A percentile compares a stretch with the other conserved stretches of the same genome.
Evolutionary conservation across 768 basidiomycete genomes (phyloP).

Genomic region (Phaeotremella skinneri): DNA sequence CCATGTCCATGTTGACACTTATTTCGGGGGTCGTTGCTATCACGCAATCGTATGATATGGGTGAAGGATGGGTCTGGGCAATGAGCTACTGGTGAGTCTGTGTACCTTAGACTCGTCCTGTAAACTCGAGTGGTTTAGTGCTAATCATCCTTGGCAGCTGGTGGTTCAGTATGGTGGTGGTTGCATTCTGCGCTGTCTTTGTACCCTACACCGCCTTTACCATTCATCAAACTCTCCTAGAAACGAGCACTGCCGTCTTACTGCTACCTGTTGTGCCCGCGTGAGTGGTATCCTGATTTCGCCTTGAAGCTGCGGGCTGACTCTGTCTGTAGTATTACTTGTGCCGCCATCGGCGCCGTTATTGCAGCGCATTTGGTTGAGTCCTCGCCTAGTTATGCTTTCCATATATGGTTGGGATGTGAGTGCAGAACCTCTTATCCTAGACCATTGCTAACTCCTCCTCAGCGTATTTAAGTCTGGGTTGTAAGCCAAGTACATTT

Average conservation of each 20-base stretch:
- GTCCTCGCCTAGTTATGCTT: conserved; percentile 15
- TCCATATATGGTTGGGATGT: conserved; percentile 18
- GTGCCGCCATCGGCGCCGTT: conserved; percentile 24
- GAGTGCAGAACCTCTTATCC: neutral
- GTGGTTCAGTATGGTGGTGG: conserved; percentile 5
- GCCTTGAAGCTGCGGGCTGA: neutral
- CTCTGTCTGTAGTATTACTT: neutral
- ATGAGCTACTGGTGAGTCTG: conserved; percentile 22
- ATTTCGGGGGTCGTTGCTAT: conserved; percentile 17
- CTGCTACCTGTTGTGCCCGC: conserved; percentile 23
- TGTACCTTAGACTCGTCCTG: neutral
- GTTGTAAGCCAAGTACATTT: neutral
- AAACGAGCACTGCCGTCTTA: conserved; percentile 14
- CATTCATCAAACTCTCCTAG: conserved; percentile 22
- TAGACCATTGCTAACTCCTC: conserved; percentile 6
- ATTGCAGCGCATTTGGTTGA: conserved; percentile 12
- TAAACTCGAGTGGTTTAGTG: neutral
- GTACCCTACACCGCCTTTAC: conserved; percentile 26
- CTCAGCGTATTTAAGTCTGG: conserved; percentile 1
- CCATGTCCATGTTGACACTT: conserved; percentile 21
- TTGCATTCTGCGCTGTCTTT: conserved; percentile 8
- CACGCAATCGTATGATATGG: conserved; percentile 16
- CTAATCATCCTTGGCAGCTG: conserved; percentile 1
- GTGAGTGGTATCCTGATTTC: conserved; percentile 2
- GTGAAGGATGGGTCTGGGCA: conserved; percentile 19